Base-by-base conservation (phyloP, 179 eudicot species). In the Nepenthes alata region DNA sequence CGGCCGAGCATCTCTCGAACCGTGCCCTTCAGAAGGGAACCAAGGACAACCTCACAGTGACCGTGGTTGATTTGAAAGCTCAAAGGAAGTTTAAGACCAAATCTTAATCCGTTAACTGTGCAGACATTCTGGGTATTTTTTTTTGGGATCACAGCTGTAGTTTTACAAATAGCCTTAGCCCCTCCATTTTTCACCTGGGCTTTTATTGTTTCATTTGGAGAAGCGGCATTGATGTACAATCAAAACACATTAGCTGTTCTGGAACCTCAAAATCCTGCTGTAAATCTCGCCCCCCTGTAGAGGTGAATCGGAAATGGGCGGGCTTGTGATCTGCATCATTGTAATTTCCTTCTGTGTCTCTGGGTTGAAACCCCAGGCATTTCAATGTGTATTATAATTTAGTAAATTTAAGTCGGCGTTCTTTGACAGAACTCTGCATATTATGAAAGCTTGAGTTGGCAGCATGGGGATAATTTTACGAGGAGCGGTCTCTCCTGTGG, bases 11-110 rank as follows among this genome's bases (percentile, higher is more conserved):
- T 51, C 68, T 77, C 5, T 77, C 75, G 5, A 70, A 70, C 47
- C 70, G 70, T 5, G 81, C 78, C 2, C 56, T 67, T 38, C 81
- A 77, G 53, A 73, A 70, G 66, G 81, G 81, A 15, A 77, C 74
- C 75, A 73, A 74, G 39, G 81, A 77, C 58, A 77, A 77, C 68
- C 70, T 77, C 36, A 70, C 75, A n/a, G 78, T 77, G 2, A 63
- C 74, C 37, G 78, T 77, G 15, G 65, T 77, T 11, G 81, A 77
- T 68, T 57, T 77, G 59, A 77, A 74, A 66, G 68, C 81, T 11
- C 75, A 77, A 48, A 63, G 81, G 55, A 77, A 74, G 66, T 59
- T 73, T 13, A 77, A 77, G 73, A 74, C 37, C 61, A 73, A 64
- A 54, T 38, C 72, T 4, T 73, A 51, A 57, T 3, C 3, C 13